A percentile compares a stretch with the other conserved stretches of the same genome.
Conservation (phyloP, 2,329 filamentous ascomycete genomes). For the Aspergillaceae sp. region DNA sequence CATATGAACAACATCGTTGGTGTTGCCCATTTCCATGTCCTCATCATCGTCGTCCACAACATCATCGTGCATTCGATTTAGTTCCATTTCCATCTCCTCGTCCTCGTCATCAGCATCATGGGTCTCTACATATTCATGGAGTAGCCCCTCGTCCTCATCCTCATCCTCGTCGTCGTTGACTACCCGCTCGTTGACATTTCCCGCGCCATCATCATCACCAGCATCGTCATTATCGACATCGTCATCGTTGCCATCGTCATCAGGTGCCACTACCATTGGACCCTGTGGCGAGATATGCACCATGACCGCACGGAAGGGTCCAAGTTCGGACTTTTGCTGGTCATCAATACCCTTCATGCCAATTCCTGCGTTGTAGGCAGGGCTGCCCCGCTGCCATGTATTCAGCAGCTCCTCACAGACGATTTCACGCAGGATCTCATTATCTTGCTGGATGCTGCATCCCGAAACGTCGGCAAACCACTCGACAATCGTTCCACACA, state of each 20-base stretch:
- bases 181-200: slow-evolving; percentile 30
- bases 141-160: slow-evolving; percentile 38
- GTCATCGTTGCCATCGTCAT: slow-evolving; percentile 37
- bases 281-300: slow-evolving; percentile 35
- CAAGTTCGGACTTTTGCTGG: slow-evolving; percentile 57
- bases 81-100: slow-evolving; percentile 23
- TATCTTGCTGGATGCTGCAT: slow-evolving; percentile 73
- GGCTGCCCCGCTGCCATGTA: slow-evolving; percentile 78
- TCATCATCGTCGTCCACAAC: background rate
- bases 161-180: slow-evolving; percentile 41
- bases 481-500: slow-evolving; percentile 96
- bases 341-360: slow-evolving; percentile 75
- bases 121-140: slow-evolving; percentile 34
- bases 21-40: slow-evolving; percentile 44
- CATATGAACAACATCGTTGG: slow-evolving; percentile 62
- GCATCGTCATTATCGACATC: slow-evolving; percentile 33
- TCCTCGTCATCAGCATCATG: slow-evolving; percentile 42
- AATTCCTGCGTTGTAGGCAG: slow-evolving; percentile 67
- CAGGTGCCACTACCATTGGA: slow-evolving; percentile 38
- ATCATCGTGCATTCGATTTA: slow-evolving; percentile 13
- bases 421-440: slow-evolving; percentile 65
- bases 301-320: slow-evolving; percentile 31
- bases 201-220: slow-evolving; percentile 23
- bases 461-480: slow-evolving; percentile 92
- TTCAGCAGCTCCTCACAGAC: slow-evolving; percentile 89